phyloP scores from a whole-genome alignment of 192 early-diverging fungal genomes.

The Entomortierella lignicola region DNA sequence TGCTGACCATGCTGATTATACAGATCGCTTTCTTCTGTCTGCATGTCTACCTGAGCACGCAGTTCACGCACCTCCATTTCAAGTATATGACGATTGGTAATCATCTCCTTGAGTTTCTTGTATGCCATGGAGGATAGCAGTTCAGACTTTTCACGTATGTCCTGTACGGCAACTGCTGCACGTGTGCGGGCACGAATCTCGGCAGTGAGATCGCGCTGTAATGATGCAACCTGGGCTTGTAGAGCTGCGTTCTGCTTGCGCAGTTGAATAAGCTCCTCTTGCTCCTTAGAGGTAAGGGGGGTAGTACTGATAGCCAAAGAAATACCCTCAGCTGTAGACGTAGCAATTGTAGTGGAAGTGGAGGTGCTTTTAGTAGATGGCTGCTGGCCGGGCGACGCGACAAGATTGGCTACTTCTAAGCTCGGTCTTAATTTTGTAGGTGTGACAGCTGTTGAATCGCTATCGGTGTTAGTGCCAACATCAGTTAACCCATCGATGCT shows the following conservation, averaged over 20 bases:
- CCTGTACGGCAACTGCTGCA: conserved; percentile 57
- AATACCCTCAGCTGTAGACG: neutral
- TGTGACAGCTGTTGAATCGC: neutral
- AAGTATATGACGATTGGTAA: conserved; percentile 44
- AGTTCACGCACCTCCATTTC: conserved; percentile 50
- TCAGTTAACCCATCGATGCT: neutral
- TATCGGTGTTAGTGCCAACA: conserved; percentile 9
- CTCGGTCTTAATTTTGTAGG: neutral
- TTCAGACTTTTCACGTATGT: conserved; percentile 63
- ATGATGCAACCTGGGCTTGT: conserved; percentile 19
- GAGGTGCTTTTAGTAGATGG: neutral
- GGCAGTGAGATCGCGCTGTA: conserved; percentile 35
- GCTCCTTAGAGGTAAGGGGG: neutral
- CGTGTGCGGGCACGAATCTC: conserved; percentile 47
- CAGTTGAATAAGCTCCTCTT: conserved; percentile 29
- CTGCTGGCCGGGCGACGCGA: conserved; percentile 1
- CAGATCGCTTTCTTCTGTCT: conserved; percentile 11
- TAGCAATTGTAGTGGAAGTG: neutral
- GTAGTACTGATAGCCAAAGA: neutral
- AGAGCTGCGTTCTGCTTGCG: conserved; percentile 29
- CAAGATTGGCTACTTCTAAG: conserved; percentile 1
- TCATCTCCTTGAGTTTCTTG: conserved; percentile 61
- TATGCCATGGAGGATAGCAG: conserved; percentile 60
- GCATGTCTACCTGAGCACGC: conserved; percentile 33
- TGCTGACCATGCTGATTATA: conserved; percentile 5